phyloP scores from a whole-genome alignment of 495 filamentous ascomycete species.

The Thozetella sp. region DNA sequence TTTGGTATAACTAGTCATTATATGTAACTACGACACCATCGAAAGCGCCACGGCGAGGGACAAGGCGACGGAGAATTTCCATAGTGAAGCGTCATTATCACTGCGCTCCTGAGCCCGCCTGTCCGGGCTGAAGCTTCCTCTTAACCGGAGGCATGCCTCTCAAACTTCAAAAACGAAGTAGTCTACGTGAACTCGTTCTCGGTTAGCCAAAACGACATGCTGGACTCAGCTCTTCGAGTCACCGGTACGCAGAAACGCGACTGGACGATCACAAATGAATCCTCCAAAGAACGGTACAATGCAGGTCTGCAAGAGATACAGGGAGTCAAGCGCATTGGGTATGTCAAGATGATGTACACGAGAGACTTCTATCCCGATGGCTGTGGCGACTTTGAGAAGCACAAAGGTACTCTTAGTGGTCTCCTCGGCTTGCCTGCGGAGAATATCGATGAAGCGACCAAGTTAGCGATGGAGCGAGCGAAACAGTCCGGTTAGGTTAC shows the following conservation, averaged over 20 bases:
- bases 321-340: background rate
- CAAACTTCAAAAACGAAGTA: background rate
- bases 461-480: constrained; percentile 36
- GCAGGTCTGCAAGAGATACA: background rate
- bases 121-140: no score
- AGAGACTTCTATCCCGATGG: constrained; percentile 53
- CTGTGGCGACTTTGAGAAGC: constrained; percentile 39
- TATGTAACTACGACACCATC: no score
- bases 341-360: constrained; percentile 47
- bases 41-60: no score
- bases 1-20: no score
- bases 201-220: background rate
- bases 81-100: no score
- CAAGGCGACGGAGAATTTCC: no score
- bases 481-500: no score
- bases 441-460: constrained; percentile 55
- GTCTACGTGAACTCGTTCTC: background rate
- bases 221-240: background rate
- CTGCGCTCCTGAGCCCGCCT: no score
- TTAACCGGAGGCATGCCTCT: background rate
- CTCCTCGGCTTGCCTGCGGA: constrained; percentile 55
- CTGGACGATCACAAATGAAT: background rate
- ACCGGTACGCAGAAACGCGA: background rate
- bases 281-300: background rate
- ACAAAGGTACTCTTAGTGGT: constrained; percentile 15